Evolutionary conservation across 1,284 basidiomycete species (phyloP).

Genomic region (Ganoderma multipileum): DNA sequence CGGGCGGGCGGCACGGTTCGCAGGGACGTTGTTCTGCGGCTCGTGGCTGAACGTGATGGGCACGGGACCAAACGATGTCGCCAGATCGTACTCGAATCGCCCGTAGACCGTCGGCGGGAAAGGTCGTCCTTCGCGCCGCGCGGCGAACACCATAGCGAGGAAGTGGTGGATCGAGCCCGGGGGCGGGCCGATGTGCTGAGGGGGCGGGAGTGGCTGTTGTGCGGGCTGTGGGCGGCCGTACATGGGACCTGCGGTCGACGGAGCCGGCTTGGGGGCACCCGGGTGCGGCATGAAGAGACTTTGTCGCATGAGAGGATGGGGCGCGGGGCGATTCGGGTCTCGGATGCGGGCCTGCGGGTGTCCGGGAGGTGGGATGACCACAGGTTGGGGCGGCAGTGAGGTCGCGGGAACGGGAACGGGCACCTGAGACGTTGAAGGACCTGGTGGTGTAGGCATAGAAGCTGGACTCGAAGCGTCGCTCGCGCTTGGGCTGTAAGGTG

Average conservation of each 20-base stretch:
- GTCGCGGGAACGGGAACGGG: conserved; percentile 10
- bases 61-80: conserved; percentile 62
- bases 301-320: conserved; percentile 36
- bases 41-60: conserved; percentile 69
- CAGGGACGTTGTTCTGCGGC: conserved; percentile 50
- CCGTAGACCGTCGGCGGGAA: conserved; percentile 67
- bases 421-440: conserved; percentile 14
- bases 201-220: conserved; percentile 15
- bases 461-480: not conserved
- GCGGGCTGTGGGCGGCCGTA: conserved; percentile 52
- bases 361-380: conserved; percentile 36
- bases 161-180: conserved; percentile 42
- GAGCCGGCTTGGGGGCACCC: conserved; percentile 67
- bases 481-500: conserved; percentile 25
- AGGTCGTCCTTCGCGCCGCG: conserved; percentile 34
- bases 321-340: conserved; percentile 26
- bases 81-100: conserved; percentile 60
- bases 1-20: conserved; percentile 33
- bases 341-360: conserved; percentile 41
- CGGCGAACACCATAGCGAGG: conserved; percentile 38
- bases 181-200: conserved; percentile 26
- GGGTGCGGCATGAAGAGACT: conserved; percentile 76
- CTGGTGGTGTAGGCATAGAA: not conserved
- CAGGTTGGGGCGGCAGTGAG: conserved; percentile 13
- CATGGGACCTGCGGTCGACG: conserved; percentile 59